Evolutionary conservation across 1,139 yeast genomes (phyloP), one percentile per base, ranked within the genome.

Genomic region (Nakaseomyces nivariensis): DNA sequence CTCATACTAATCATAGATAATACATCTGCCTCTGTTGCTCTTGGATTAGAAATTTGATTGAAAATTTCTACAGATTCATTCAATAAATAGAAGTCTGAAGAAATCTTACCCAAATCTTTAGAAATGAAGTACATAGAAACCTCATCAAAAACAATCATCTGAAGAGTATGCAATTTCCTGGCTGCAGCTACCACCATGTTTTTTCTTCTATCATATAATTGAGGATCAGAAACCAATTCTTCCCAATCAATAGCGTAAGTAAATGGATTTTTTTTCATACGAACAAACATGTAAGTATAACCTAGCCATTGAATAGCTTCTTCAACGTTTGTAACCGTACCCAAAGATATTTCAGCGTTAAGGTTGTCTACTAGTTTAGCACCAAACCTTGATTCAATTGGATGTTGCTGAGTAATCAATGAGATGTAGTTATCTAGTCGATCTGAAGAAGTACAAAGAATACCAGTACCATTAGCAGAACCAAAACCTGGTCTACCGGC

Each of bases 251-350:
- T 78, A n/a, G 96, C 98, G 62, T 94, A 94, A 0, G 87, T 83
- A 63, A 89, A 82, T 1, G 98, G 98, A 58, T 89, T 92, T 62
- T 88, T 87, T 53, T 85, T 79, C 98, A 92, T 94, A 54, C 99
- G 74, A 1, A 92, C 97, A 71, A 81, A 84, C 78, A 94, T 75
- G 61, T 92, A 94, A 0, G 98, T 94, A 60, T 94, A 94, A 1
- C 98, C 97, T 13, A 94, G 73, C 98, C 98, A 94, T 58, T 85
- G 88, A 1, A 94, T 84, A 51, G 92, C 99, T 69, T 94, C 98
- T 43, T 87, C 96, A 6, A 92, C 81, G 61, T 85, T 90, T 0
- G 97, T 88, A 2, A 94, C 98, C 0, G 95, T 89, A 1, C 99
- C 99, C 31, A 92, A 69, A 0, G 97, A 84, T 26, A 94, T 89